phyloP scores from a whole-genome alignment of 495 filamentous ascomycete species.

The Lasiosphaeria hispida region DNA sequence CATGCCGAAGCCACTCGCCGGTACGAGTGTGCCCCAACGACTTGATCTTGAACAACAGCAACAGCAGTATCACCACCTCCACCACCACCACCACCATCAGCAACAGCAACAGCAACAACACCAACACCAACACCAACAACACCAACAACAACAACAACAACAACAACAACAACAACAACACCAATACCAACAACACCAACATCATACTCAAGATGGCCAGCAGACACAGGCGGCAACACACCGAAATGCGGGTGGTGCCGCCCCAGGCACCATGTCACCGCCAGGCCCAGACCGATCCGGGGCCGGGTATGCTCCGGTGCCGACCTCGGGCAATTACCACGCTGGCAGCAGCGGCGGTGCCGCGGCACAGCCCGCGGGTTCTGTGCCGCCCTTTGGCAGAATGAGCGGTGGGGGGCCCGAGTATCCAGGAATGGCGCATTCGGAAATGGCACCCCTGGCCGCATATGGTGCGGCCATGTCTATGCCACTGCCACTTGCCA shows the following conservation, averaged over 20 bases:
- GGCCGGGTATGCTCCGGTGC: no score
- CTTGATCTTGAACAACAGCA: not conserved
- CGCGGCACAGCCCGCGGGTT: no score
- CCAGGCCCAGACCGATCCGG: no score
- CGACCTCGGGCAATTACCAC: no score
- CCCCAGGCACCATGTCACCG: no score
- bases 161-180: no score
- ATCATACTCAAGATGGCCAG: no score
- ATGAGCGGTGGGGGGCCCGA: not conserved
- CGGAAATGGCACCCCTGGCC: slow-evolving; percentile 4
- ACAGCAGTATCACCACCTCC: not conserved
- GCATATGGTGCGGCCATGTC: slow-evolving; percentile 9
- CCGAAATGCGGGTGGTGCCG: no score
- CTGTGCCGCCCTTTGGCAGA: not conserved
- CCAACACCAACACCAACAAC: not conserved
- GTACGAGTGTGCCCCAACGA: not conserved
- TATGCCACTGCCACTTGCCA: not conserved
- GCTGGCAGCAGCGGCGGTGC: no score
- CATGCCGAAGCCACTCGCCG: slow-evolving; percentile 10
- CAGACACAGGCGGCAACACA: no score
- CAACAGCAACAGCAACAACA: not conserved
- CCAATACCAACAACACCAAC: no score
- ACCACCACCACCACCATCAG: not conserved
- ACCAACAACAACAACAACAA: not conserved
- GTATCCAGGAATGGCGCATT: not conserved